Base-by-base conservation (phyloP, 495 filamentous ascomycete genomes). In the Apiosordaria backusii region DNA sequence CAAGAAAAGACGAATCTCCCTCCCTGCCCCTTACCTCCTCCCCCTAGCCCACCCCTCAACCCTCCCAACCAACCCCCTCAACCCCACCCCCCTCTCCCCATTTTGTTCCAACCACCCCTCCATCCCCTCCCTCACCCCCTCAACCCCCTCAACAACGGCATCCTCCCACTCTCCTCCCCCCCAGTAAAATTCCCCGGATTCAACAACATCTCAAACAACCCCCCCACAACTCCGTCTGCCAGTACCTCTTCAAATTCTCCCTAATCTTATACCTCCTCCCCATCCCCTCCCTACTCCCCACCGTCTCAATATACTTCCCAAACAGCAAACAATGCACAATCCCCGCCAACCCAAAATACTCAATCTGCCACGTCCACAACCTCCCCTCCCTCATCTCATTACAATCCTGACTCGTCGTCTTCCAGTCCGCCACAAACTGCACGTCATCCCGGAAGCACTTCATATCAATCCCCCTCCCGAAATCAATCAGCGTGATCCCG, bases 381-480 rank as follows among this genome's bases (percentile, higher is more conserved):
- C 93, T 83, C 69, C 89, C 83, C 79, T 97, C 93, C 52, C 93
- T 88, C 83, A 98, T 96, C 82, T 99, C 95, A 50, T 90, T 89
- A 76, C 95, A 98, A 73, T 99, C 95, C 62, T 90, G 87, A 25
- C 87, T 82, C 21, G 84, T 83, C 2, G 90, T 90, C 76, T 93
- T 88, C 95, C 96, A 99, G 76, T 98, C 94, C 1, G 94, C 96
- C 52, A 97, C 84, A 79, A 99, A 99, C 68, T 91, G 88, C 19
- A 96, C 92, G 64, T 86, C 84, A 0, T 87, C 84, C 1, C 73
- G 70, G 81, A 98, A 99, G 4, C 85, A 87, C 61, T 85, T 85
- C 92, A 97, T 93, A 79, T 99, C 95, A 78, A 98, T 96, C 25
- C 87, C 91, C 2, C 96, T 88, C 6, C 95, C 95, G 72, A 99